These are phyloP conservation scores for Claviceps fusiformis DNA, from an alignment of 2,329 filamentous ascomycete genomes.

Conservation along the genomic window DNA sequence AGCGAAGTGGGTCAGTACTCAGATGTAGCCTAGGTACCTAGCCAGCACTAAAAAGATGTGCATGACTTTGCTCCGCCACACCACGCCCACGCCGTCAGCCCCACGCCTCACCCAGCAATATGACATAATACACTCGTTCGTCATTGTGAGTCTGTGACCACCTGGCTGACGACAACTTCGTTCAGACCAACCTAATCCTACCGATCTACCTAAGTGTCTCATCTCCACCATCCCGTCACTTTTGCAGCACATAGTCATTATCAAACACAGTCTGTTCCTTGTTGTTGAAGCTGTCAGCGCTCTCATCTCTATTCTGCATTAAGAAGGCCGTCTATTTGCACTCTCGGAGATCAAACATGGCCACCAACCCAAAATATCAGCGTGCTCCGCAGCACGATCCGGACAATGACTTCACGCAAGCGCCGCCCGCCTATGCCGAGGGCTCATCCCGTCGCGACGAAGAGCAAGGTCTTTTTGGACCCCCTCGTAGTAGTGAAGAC, in stretches of 20 bases:
- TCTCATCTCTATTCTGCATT: too few species aligned
- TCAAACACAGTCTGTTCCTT: neutral
- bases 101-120: neutral
- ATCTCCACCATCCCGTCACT: neutral
- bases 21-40: too few species aligned
- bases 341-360: constrained; percentile 34
- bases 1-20: too few species aligned
- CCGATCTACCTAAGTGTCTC: neutral
- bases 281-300: neutral
- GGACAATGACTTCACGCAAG: constrained; percentile 56
- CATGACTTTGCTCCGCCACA: neutral
- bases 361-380: constrained; percentile 65
- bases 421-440: constrained; percentile 65
- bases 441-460: constrained; percentile 42
- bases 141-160: neutral
- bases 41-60: too few species aligned
- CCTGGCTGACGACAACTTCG: neutral
- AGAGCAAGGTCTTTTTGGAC: constrained; percentile 47
- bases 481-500: constrained; percentile 68
- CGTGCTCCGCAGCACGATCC: constrained; percentile 78
- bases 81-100: too few species aligned
- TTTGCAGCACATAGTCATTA: neutral
- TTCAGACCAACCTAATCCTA: neutral
- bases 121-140: neutral
- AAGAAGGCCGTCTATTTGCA: neutral